These are phyloP conservation scores for Backusella tarrabulga DNA, from an alignment of 192 early-diverging fungal species.

Conservation along the genomic window DNA sequence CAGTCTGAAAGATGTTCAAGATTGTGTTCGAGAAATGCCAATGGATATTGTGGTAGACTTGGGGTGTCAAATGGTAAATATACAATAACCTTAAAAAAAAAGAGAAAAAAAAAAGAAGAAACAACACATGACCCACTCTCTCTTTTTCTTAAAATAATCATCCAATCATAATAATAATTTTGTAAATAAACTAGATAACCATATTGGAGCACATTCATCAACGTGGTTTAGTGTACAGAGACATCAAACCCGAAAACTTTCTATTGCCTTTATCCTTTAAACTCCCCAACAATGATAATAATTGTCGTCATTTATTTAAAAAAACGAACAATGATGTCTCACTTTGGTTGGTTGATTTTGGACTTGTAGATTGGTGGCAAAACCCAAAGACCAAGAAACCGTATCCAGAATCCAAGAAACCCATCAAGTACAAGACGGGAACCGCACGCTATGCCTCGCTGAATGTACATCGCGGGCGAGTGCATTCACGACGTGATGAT, in stretches of 20 bases:
- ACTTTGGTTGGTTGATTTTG: constrained; percentile 49
- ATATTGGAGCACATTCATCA: constrained; percentile 36
- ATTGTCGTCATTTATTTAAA: not conserved
- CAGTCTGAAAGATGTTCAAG: constrained; percentile 45
- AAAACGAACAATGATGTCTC: not conserved
- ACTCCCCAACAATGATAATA: not conserved
- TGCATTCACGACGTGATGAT: constrained; percentile 83
- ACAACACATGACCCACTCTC: not conserved
- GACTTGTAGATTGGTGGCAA: constrained; percentile 45
- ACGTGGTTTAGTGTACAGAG: constrained; percentile 59
- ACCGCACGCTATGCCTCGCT: constrained; percentile 86
- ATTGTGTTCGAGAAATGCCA: constrained; percentile 41
- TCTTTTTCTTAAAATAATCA: not conserved
- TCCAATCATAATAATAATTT: not conserved
- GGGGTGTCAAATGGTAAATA: constrained; percentile 49
- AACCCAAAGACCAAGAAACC: constrained; percentile 43
- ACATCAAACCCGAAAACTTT: constrained; percentile 83
- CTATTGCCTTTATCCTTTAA: constrained; percentile 40
- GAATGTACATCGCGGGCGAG: constrained; percentile 80
- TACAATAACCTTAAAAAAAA: not conserved
- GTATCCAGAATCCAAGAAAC: constrained; percentile 34
- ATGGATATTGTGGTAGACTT: constrained; percentile 48
- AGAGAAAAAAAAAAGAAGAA: not conserved
- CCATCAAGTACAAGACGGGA: constrained; percentile 55
- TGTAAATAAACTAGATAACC: constrained; percentile 4